Base-by-base conservation (phyloP, 768 basidiomycete species). In the Tulasnella sp. region DNA sequence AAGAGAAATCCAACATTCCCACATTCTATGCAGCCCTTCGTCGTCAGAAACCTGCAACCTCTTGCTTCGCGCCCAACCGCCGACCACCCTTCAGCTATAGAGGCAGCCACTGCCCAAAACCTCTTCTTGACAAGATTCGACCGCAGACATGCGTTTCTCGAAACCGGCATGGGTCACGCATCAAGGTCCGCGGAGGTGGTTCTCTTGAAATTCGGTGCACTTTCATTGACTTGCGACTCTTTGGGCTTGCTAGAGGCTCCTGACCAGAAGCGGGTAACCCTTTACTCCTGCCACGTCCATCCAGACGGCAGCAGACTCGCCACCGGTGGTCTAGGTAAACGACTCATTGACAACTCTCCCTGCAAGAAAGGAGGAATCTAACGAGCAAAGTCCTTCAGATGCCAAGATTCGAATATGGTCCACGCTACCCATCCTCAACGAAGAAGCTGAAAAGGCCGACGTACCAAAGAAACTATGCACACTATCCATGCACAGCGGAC, bases 341-440 rank as follows among this genome's bases (percentile, higher is more conserved):
- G 25, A 45, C 37, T 29, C 45, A 22, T 67, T 74, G 14, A 36
- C 11, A 39, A 64, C 54, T 31, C 34, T 68, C 9, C 71, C 52
- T 19, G 74, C 75, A 22, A 74, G n/a, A 7, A 52, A 74, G n/a
- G 4, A 52, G 15, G 31, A 39, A 38, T 54, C 19, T 49, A 12
- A 49, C n/a, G 22, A 49, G 49, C 49, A 22, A n/a, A n/a, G 42
- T 49, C 11, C 34, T n/a, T 31, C 15, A 77, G 97, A 99, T 82
- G 92, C 94, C 52, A 96, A 96, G 85, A 90, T 99, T 78, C 92
- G 95, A 70, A 94, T 99, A 83, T 99, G 97, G 97, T 93, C 93
- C 78, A 99, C 97, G 0, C 91, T 93, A 78, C 96, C 97, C 0
- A 97, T 99, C 79, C 85, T 99, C n/a, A 90, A 90, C 78, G 84